phyloP scores from a whole-genome alignment of 2,329 filamentous ascomycete species.

The Xylaria sp. region DNA sequence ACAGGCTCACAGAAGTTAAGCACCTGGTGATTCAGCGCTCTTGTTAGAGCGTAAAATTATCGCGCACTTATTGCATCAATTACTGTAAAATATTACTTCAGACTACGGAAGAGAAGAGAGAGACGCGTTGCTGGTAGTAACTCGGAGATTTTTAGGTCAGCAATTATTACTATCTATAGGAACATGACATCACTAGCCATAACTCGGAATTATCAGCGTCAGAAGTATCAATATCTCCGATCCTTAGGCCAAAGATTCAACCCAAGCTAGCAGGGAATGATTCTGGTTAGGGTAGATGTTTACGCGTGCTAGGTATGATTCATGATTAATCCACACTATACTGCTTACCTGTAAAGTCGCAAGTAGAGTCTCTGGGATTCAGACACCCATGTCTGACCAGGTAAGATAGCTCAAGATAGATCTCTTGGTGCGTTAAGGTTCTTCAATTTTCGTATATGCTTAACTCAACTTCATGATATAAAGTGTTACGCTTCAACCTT shows the following conservation, averaged over 20 bases:
- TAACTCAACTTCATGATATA: conserved; percentile 2
- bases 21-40: too few species aligned
- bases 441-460: neutral
- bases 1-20: too few species aligned
- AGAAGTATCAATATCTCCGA: conserved; percentile 11
- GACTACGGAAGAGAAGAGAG: too few species aligned
- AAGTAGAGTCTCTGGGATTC: neutral
- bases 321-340: neutral
- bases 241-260: neutral
- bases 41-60: too few species aligned
- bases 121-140: neutral
- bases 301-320: neutral
- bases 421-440: too few species aligned
- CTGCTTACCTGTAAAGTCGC: neutral
- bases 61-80: too few species aligned
- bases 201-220: conserved; percentile 9
- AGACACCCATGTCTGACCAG: too few species aligned
- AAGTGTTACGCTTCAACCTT: neutral
- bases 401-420: too few species aligned
- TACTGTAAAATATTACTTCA: too few species aligned
- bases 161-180: conserved; percentile 12
- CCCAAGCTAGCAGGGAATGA: conserved; percentile 1
- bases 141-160: neutral
- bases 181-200: neutral
- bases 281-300: neutral